Evolutionary conservation across 2,329 filamentous ascomycete genomes (phyloP), one percentile per base, ranked within the genome.

Genomic region (Penicillium sp.): DNA sequence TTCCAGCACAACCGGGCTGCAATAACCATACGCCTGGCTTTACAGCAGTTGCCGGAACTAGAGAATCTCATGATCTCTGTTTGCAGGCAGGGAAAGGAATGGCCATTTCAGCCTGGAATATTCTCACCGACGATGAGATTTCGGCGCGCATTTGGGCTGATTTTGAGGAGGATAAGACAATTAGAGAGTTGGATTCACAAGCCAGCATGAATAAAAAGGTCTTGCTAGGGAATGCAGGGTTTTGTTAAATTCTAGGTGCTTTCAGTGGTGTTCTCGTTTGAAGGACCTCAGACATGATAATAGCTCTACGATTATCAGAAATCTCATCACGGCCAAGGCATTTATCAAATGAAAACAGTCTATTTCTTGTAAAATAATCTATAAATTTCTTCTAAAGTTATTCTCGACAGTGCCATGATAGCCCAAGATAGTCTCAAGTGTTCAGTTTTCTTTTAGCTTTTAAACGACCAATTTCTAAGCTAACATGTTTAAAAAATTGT

Each of bases 11-110:
- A 21, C 28, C 47, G 23, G 47, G 47, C 3, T 49, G 47, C 9
- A 49, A 49, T 49, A 49, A 49, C 7, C 47, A 49, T 49, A 49
- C 47, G 14, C 28, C 47, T 38, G 47, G 47, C 3, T 49, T 49
- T 16, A 49, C 47, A 49, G 47, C 47, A 16, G 18, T 49, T 16
- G 47, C 47, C 16, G 47, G 47, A 5, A 49, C 47, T 9, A 49
- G 18, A 35, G 47, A 49, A 49, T 49, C 47, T 18, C 47, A 49
- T 23, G 47, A 49, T 23, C 47, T 49, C 30, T 49, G 47, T 14
- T 49, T 49, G 47, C 47, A 49, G 28, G 47, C 47, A 21, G 28
- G 28, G 30, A 49, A 49, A 49, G 47, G 47, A 23, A 49, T 49
- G 47, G 28, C 47, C 5, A 49, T 49, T 16, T 21, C 28, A 2